phyloP scores from a whole-genome alignment of 2,329 filamentous ascomycete species.

The Penicillium occitanis region DNA sequence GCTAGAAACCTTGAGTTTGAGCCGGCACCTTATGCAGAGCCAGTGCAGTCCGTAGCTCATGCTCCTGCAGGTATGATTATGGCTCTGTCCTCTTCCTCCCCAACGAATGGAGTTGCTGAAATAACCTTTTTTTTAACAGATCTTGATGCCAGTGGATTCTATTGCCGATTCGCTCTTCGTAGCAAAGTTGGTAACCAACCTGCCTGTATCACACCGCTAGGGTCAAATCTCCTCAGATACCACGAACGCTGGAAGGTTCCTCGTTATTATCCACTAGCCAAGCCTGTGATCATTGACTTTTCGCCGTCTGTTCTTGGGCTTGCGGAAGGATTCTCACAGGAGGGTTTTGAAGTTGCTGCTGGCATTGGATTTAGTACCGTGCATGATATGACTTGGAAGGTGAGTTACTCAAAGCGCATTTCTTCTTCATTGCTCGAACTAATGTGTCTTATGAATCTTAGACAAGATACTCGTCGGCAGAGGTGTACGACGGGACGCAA shows the following conservation, averaged over 20 bases:
- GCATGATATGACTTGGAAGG: conserved; percentile 14
- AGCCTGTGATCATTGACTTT: background rate
- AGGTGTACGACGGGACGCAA: background rate
- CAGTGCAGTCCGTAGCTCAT: background rate
- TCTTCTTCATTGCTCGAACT: background rate
- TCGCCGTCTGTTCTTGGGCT: background rate
- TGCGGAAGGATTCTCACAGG: background rate
- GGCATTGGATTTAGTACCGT: background rate
- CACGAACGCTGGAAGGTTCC: conserved; percentile 4
- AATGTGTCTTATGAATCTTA: background rate
- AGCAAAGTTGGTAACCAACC: background rate
- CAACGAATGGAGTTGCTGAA: too few relatives aligned
- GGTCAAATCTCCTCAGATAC: background rate
- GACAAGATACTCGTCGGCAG: background rate
- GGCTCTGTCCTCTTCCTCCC: background rate
- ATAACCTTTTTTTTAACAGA: background rate
- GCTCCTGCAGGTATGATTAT: conserved; percentile 3
- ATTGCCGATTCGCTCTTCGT: conserved; percentile 7
- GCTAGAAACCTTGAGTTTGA: background rate
- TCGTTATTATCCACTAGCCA: background rate
- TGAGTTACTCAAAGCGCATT: background rate
- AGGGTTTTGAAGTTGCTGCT: background rate
- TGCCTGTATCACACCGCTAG: background rate
- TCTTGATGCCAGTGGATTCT: background rate
- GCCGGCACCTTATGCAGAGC: background rate